Conservation (phyloP, 768 basidiomycete species). For the Phaffia tasmanica region DNA sequence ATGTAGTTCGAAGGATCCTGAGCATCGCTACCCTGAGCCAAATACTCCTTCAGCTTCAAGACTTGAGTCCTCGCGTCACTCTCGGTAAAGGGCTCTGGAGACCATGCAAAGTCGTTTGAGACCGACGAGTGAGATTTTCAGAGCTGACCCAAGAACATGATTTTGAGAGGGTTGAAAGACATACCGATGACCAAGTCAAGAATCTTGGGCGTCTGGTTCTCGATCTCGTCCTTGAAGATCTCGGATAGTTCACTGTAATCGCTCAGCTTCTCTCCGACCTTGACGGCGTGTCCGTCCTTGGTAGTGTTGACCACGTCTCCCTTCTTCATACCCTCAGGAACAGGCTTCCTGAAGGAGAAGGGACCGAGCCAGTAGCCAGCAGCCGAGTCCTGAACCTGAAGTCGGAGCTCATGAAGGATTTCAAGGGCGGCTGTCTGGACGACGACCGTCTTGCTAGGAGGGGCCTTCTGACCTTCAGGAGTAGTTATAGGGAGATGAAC, state of each 20-base stretch:
- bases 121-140: constrained; percentile 25
- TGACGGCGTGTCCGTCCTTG: constrained; percentile 32
- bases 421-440: constrained; percentile 35
- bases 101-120: constrained; percentile 37
- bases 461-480: constrained; percentile 6
- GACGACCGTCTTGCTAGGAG: constrained; percentile 27
- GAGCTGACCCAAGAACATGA: constrained; percentile 16
- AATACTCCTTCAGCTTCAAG: constrained; percentile 50
- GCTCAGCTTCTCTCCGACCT: constrained; percentile 37
- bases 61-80: constrained; percentile 53
- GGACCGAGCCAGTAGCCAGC: constrained; percentile 43
- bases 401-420: constrained; percentile 37
- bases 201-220: constrained; percentile 32
- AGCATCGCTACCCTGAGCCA: constrained; percentile 50
- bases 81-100: constrained; percentile 43
- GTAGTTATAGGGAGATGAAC: constrained; percentile 15
- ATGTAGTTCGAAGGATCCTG: constrained; percentile 39
- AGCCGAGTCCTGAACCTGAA: constrained; percentile 38
- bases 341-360: constrained; percentile 37
- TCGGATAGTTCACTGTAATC: constrained; percentile 41
- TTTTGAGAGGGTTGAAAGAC: constrained; percentile 31
- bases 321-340: constrained; percentile 22
- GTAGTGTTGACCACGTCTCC: constrained; percentile 32
- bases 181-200: constrained; percentile 40
- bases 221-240: constrained; percentile 36